phyloP scores from a whole-genome alignment of 2,329 filamentous ascomycete species.

The Corniculantispora saksenae region DNA sequence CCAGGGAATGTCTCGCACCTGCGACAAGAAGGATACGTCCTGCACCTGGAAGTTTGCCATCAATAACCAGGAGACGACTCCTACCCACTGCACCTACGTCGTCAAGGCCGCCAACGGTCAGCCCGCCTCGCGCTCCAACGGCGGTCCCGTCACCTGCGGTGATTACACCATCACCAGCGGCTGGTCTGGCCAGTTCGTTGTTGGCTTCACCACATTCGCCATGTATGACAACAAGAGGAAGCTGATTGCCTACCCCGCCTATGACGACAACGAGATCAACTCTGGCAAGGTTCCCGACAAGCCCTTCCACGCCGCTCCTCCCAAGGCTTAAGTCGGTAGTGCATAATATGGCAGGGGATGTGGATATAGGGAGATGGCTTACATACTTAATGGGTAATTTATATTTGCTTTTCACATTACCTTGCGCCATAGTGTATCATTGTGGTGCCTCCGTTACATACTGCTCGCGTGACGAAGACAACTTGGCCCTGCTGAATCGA shows the following conservation, averaged over 20 bases:
- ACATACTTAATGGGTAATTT: too few species aligned
- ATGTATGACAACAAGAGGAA: slow-evolving; percentile 46
- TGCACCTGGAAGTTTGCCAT: slow-evolving; percentile 49
- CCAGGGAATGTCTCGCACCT: slow-evolving; percentile 40
- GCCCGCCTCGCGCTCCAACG: slow-evolving; percentile 38
- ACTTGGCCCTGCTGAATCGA: too few species aligned
- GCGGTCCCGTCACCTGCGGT: slow-evolving; percentile 47
- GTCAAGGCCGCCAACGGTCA: slow-evolving; percentile 39
- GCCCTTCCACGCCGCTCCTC: slow-evolving; percentile 3
- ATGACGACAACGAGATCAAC: slow-evolving; percentile 52
- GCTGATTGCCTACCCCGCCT: slow-evolving; percentile 54
- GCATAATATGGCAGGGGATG: background rate
- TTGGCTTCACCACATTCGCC: slow-evolving; percentile 55
- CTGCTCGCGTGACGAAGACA: too few species aligned
- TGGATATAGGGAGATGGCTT: too few species aligned
- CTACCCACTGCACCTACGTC: slow-evolving; percentile 40
- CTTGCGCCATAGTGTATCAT: too few species aligned
- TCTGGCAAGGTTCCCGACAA: slow-evolving; percentile 35
- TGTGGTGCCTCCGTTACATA: too few species aligned
- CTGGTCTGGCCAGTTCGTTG: slow-evolving; percentile 58
- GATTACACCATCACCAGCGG: slow-evolving; percentile 52
- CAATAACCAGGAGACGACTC: slow-evolving; percentile 36
- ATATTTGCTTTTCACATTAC: too few species aligned
- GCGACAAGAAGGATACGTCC: slow-evolving; percentile 38
- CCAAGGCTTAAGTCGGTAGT: background rate